Base-by-base conservation (phyloP, 2,329 filamentous ascomycete species). In the Harringtonia lauricola region DNA sequence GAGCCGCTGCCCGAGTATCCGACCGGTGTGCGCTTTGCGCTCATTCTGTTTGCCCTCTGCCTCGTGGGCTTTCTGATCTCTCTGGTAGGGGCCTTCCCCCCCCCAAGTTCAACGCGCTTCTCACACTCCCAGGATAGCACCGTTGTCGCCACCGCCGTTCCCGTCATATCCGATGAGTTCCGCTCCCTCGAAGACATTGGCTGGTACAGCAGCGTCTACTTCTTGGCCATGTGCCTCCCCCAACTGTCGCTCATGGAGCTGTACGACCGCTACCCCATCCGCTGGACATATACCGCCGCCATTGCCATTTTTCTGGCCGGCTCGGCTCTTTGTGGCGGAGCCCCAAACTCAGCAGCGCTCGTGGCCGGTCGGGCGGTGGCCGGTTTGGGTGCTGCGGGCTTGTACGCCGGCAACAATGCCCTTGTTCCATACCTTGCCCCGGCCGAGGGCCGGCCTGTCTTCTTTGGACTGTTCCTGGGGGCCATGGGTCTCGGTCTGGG, bases 351-450 rank as follows among this genome's bases (percentile, higher is more conserved):
- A 0, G 49, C 57, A 0, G 71, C 71, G 60, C 65, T 79, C 42
- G 78, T 79, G 41, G 53, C 70, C 6, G 74, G 74, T 2, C 66
- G 74, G 4, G 68, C 70, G 2, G 57, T 79, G 2, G 70, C 74
- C 0, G 76, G 75, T 0, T 47, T 68, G 0, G 75, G 75, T 1
- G 63, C 62, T 1, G 64, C 72, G 1, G 76, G 69, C 0, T 49
- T 79, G 3, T 61, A 66, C 43, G 71, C 66, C 14, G 74, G 75
- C 0, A 60, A 61, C 4, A 57, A 74, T 64, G 7, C 72, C 77
- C 31, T 60, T 75, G 33, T 62, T 64, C 0, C 65, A 55, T 8
- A 52, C 59, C 35, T 52, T 62, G 45, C 53, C 60, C 1, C 52
- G 72, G 3, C 55, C 64, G 6, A 66, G 68, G 43, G n/a, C n/a